Conservation (phyloP, 345 rosid genomes). For the Clausena lansium region DNA sequence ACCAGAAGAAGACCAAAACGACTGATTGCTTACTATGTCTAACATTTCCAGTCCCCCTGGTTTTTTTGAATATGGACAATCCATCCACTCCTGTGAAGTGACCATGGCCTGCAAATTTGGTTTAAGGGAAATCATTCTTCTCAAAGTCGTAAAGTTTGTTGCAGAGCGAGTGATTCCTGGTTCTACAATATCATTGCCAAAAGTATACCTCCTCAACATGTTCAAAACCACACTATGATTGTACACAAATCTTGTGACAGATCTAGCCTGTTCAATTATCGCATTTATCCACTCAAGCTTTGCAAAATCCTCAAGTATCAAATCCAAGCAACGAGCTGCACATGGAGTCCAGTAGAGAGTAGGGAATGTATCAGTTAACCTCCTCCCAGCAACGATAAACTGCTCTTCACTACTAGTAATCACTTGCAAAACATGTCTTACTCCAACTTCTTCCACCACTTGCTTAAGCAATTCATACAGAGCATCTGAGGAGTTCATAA, state of each 20-base stretch:
- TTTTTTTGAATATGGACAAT: slow-evolving; percentile 64
- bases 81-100: slow-evolving; percentile 84
- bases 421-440: slow-evolving; percentile 70
- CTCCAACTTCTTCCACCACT: slow-evolving; percentile 82
- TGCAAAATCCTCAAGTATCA: slow-evolving; percentile 72
- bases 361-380: slow-evolving; percentile 64
- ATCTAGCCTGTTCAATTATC: slow-evolving; percentile 68
- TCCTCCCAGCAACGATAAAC: slow-evolving; percentile 56
- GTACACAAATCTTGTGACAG: slow-evolving; percentile 77
- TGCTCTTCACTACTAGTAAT: slow-evolving; percentile 66
- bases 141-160: slow-evolving; percentile 66
- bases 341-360: slow-evolving; percentile 88
- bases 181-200: slow-evolving; percentile 69
- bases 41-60: slow-evolving; percentile 66
- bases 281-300: slow-evolving; percentile 66
- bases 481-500: slow-evolving; percentile 47
- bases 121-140: slow-evolving; percentile 53
- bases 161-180: slow-evolving; percentile 58
- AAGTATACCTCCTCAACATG: slow-evolving; percentile 68
- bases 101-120: slow-evolving; percentile 76
- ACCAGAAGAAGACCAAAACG: slow-evolving; percentile 76
- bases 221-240: slow-evolving; percentile 69
- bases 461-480: slow-evolving; percentile 60
- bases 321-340: slow-evolving; percentile 63
- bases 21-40: slow-evolving; percentile 59